Base-by-base conservation (phyloP, 306 rosid genomes). In the Rosa chinensis region DNA sequence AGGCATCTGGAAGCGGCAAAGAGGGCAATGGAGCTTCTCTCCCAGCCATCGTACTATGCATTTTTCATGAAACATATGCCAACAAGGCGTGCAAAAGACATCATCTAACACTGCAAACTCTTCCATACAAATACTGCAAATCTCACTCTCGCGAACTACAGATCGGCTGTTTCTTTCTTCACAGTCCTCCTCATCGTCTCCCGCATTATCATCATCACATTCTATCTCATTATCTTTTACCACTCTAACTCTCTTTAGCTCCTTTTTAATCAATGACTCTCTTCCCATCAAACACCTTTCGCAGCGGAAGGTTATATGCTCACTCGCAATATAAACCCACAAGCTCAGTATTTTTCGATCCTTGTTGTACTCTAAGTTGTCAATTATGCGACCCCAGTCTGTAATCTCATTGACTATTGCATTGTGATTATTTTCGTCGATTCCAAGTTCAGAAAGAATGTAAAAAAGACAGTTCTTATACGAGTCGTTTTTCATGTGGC, bases 41-140 rank as follows among this genome's bases (percentile, higher is more conserved):
- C 39, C 40, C 28, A 49, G 23, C 76, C 76, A 72, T 49, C 62
- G 20, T 3, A 58, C 4, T 49, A 50, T 72, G 76, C 76, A 72
- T 4, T 50, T 10, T 14, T n/a, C 76, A 72, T 72, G 76, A 72
- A 72, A 72, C 28, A 32, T 21, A 18, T 32, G 76, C 0, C 28
- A 32, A 56, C 76, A 72, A 8, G 76, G 76, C 47, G 20, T 72
- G 32, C 8, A 72, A 0, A 7, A 21, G 23, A 72, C 45, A 17
- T 32, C 63, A 11, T 72, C 63, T 50, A 7, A 72, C 16, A 49
- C 62, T 16, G 55, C 76, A 72, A 72, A 50, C 8, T 17, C 25
- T 35, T 72, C 76, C 63, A 49, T 0, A 49, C 47, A 49, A 49
- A 49, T 50, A 28, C 44, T 11, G 45, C 45, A 49, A 32, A 72